Evolutionary conservation across 2,329 filamentous ascomycete genomes (phyloP).

Genomic region (Sporothrix euskadiensis): DNA sequence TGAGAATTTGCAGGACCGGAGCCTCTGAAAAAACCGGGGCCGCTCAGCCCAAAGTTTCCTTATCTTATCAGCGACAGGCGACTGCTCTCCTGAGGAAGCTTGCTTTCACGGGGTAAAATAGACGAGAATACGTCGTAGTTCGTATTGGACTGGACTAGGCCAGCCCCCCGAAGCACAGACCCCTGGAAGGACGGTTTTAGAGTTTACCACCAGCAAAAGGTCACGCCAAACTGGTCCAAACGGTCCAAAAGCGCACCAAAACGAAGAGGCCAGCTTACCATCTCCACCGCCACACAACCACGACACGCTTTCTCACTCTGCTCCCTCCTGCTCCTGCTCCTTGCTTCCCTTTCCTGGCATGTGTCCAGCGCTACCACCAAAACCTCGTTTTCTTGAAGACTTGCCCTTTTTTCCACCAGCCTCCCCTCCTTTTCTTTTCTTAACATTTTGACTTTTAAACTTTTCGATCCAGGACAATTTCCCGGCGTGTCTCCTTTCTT

Average conservation of each 20-base stretch:
- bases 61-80: constrained; percentile 21
- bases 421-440: background rate
- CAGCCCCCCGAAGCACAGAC: constrained; percentile 17
- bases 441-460: background rate
- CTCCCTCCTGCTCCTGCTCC: constrained; percentile 13
- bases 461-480: background rate
- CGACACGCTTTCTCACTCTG: constrained; percentile 23
- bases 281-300: constrained; percentile 28
- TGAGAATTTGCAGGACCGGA: constrained; percentile 25
- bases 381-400: background rate
- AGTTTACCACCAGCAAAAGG: constrained; percentile 17
- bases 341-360: constrained; percentile 11
- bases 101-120: background rate
- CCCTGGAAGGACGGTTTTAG: constrained; percentile 23
- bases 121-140: background rate
- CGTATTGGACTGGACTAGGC: constrained; percentile 5
- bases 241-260: background rate
- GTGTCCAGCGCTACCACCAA: background rate
- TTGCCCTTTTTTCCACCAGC: background rate
- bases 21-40: constrained; percentile 22
- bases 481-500: constrained; percentile 8
- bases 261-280: constrained; percentile 35
- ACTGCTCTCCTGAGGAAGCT: background rate
- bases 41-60: background rate
- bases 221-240: background rate